These are phyloP conservation scores for Phytophthora palmivora DNA, from an alignment of 352 stramenopile genomes.

Conservation along the genomic window DNA sequence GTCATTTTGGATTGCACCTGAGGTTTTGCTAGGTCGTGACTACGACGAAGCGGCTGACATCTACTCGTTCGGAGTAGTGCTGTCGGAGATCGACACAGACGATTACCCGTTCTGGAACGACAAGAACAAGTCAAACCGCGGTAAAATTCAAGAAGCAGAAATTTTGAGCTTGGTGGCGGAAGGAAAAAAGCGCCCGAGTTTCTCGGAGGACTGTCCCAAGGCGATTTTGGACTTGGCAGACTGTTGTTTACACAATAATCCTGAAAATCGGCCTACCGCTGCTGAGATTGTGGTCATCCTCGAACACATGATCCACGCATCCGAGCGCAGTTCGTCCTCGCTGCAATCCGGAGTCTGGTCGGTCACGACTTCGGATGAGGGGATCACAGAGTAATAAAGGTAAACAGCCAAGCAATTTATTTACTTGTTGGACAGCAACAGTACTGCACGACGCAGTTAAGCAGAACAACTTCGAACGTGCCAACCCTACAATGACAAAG, in stretches of 20 bases:
- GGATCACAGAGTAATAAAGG: too few species aligned
- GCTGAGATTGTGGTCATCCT: conserved; percentile 41
- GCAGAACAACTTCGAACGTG: too few species aligned
- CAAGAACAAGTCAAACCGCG: conserved; percentile 29
- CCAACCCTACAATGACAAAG: too few species aligned
- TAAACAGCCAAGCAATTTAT: too few species aligned
- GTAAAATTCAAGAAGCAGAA: conserved; percentile 44
- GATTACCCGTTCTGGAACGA: conserved; percentile 51
- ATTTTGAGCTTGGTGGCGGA: conserved; percentile 39
- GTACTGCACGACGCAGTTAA: too few species aligned
- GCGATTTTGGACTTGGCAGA: conserved; percentile 44
- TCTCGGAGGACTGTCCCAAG: conserved; percentile 38
- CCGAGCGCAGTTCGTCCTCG: too few species aligned
- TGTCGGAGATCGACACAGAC: conserved; percentile 52
- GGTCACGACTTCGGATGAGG: too few species aligned
- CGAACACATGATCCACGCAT: too few species aligned
- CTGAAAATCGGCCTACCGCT: conserved; percentile 38
- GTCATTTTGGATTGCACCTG: conserved; percentile 46
- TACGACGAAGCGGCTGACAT: conserved; percentile 49
- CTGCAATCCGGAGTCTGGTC: too few species aligned
- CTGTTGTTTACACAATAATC: conserved; percentile 45
- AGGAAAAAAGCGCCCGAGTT: conserved; percentile 39
- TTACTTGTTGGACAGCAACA: too few species aligned
- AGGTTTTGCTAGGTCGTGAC: conserved; percentile 41
- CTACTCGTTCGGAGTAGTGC: conserved; percentile 50